phyloP scores from a whole-genome alignment of 2,329 filamentous ascomycete genomes.

The Colletotrichum gigasporum region DNA sequence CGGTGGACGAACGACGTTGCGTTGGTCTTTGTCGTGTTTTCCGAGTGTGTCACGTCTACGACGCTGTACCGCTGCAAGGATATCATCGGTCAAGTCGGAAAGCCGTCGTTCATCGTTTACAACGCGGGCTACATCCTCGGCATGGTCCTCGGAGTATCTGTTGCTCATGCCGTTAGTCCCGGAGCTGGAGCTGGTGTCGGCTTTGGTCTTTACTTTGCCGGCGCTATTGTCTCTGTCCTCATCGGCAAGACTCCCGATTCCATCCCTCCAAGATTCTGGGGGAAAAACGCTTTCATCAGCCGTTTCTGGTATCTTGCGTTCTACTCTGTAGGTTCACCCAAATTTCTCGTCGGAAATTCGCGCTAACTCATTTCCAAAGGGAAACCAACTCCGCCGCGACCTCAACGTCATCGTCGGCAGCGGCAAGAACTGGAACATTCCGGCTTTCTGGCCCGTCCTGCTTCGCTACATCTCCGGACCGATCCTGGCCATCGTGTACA shows the following conservation, averaged over 20 bases:
- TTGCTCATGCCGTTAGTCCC: slow-evolving; percentile 57
- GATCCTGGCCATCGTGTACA: slow-evolving; percentile 60
- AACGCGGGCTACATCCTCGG: slow-evolving; percentile 63
- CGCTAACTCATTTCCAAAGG: slow-evolving; percentile 44
- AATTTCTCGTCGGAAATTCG: neutral
- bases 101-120: slow-evolving; percentile 53
- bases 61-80: slow-evolving; percentile 62
- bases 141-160: slow-evolving; percentile 59
- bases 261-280: slow-evolving; percentile 52
- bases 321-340: slow-evolving; percentile 60
- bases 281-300: slow-evolving; percentile 44
- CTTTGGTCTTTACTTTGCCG: slow-evolving; percentile 59
- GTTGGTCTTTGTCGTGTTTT: slow-evolving; percentile 63
- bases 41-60: slow-evolving; percentile 61
- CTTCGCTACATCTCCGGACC: slow-evolving; percentile 60
- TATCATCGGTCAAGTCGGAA: slow-evolving; percentile 53
- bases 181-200: slow-evolving; percentile 60
- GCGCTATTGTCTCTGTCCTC: slow-evolving; percentile 47
- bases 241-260: slow-evolving; percentile 54
- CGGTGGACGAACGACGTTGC: slow-evolving; percentile 65
- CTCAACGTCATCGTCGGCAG: slow-evolving; percentile 63
- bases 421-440: slow-evolving; percentile 66
- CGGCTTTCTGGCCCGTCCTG: slow-evolving; percentile 58
- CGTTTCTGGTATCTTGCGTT: slow-evolving; percentile 63
- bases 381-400: slow-evolving; percentile 64